A percentile compares a stretch with the other conserved stretches of the same genome.
Evolutionary conservation across 73 alveolate genomes (phyloP).

Genomic region (Tetrahymena thermophila): DNA sequence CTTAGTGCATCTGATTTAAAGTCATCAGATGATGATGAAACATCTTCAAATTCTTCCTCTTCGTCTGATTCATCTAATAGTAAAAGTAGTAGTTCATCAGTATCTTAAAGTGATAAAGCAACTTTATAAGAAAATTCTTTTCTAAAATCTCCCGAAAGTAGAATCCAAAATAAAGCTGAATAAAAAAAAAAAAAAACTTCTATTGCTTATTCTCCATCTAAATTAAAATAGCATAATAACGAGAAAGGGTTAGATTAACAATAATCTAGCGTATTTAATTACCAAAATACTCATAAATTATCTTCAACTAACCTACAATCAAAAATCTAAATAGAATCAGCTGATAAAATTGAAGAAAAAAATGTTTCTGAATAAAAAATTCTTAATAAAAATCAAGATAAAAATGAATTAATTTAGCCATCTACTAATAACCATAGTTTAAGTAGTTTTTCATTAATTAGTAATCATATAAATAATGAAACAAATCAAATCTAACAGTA

Average conservation of each 20-base stretch:
- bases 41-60: not conserved
- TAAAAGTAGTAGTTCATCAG: not conserved
- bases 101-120: not conserved
- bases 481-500: not conserved
- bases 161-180: not conserved
- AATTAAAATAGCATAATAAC: no score
- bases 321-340: not conserved
- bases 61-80: not conserved
- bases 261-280: not conserved
- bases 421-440: not conserved
- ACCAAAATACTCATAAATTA: no score
- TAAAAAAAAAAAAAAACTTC: not conserved
- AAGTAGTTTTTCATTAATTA: not conserved
- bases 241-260: not conserved
- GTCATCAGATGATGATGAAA: not conserved
- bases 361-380: not conserved
- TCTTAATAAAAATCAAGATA: not conserved
- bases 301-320: not conserved
- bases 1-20: not conserved
- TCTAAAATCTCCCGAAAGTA: not conserved
- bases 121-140: not conserved
- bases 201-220: not conserved
- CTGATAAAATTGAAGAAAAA: not conserved
- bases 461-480: not conserved
- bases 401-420: not conserved